Conservation (phyloP, 768 basidiomycete genomes). For the Kwoniella mangroviensis region DNA sequence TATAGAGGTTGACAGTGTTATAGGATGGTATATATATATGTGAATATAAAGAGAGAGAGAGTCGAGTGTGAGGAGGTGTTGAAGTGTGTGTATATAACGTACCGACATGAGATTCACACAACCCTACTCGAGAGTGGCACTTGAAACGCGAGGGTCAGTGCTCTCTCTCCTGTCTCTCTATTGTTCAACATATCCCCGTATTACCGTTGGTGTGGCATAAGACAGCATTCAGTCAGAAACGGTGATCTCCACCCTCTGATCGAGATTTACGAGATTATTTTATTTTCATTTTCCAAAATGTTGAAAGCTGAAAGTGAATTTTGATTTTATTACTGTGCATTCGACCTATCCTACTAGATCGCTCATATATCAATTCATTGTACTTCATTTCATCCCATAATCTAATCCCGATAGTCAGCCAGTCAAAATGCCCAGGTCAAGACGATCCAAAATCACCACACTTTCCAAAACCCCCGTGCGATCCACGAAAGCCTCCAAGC, state of each 20-base stretch:
- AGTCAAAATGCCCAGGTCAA: constrained; percentile 79
- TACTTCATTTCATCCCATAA: background rate
- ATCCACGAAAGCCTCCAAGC: constrained; percentile 83
- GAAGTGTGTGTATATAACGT: background rate
- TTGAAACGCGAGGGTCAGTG: constrained; percentile 3
- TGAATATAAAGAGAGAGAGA: background rate
- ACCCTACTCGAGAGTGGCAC: background rate
- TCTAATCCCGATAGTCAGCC: background rate
- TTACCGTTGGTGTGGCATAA: background rate
- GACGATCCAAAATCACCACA: constrained; percentile 85
- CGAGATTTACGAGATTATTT: constrained; percentile 1
- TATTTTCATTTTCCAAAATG: constrained; percentile 14
- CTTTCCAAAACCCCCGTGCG: constrained; percentile 94
- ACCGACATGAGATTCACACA: constrained; percentile 2
- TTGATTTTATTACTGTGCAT: no score
- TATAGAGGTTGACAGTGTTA: background rate
- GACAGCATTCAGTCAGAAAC: background rate
- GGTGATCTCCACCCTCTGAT: constrained; percentile 16
- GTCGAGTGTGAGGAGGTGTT: background rate
- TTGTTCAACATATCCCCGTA: background rate
- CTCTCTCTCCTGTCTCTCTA: background rate
- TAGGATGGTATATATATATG: background rate
- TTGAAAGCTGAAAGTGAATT: background rate
- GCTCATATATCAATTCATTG: background rate
- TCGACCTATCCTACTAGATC: no score